Conservation (phyloP, 345 rosid genomes). For the Bretschneidera sinensis region DNA sequence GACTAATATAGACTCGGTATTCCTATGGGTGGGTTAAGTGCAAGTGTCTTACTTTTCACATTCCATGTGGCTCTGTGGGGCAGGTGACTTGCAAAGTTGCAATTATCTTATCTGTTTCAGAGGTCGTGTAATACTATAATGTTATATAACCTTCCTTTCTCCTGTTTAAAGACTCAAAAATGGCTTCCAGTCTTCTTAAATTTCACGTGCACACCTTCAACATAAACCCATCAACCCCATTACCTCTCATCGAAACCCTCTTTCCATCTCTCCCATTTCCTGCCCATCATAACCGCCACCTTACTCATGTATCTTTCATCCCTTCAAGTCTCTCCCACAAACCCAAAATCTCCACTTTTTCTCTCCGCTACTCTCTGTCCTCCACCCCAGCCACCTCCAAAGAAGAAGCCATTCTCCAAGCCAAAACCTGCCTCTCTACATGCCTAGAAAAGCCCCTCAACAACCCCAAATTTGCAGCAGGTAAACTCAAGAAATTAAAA, state of each 20-base stretch:
- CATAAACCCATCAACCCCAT: constrained; percentile 12
- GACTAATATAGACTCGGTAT: no score
- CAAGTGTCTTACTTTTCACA: neutral
- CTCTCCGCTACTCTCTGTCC: constrained; percentile 39
- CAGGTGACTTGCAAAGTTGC: neutral
- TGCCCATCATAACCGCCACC: constrained; percentile 13
- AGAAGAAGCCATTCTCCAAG: constrained; percentile 81
- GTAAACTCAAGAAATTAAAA: constrained; percentile 65
- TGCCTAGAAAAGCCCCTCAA: constrained; percentile 67
- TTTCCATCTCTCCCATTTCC: constrained; percentile 8
- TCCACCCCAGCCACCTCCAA: constrained; percentile 54
- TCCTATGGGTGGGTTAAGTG: no score
- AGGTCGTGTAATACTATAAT: neutral
- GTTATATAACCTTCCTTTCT: neutral
- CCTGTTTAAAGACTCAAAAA: neutral
- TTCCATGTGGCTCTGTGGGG: neutral
- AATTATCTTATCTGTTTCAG: neutral
- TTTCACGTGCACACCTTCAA: constrained; percentile 24
- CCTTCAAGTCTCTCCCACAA: constrained; percentile 14
- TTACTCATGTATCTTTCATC: constrained; percentile 7
- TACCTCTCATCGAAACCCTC: constrained; percentile 6
- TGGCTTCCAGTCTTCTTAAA: constrained; percentile 38
- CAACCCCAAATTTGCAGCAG: constrained; percentile 61
- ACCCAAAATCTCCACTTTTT: constrained; percentile 19
- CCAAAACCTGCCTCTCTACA: constrained; percentile 68